Evolutionary conservation across 495 filamentous ascomycete species (phyloP), one percentile per base, ranked within the genome.

Genomic region (Cryomyces antarcticus): DNA sequence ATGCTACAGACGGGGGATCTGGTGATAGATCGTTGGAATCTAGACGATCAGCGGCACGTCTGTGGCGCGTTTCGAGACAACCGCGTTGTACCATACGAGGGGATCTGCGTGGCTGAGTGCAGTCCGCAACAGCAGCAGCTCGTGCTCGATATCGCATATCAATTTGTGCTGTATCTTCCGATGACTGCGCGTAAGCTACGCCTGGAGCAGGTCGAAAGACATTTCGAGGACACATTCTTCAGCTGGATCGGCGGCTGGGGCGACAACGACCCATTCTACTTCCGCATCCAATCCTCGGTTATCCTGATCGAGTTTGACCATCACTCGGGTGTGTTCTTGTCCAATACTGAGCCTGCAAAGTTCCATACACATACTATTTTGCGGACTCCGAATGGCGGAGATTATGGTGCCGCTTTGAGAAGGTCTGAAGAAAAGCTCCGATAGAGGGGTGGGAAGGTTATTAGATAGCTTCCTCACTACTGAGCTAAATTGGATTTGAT

Each of bases 31-130:
- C 67, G 79, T 40, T 82, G 77, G 76, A 82, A 85, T 60, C 71
- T 70, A 42, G 72, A 79, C 54, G 76, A 82, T 57, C 73, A 82
- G 64, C 63, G 80, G 30, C 77, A 83, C 49, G 45, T 84, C 24
- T 77, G 77, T 54, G 80, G 80, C 41, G 80, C 80, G 11, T 79
- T 75, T 55, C 69, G 75, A 34, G 80, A 86, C 51, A 86, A 86
- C 59, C 65, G 80, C 17, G 63, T 79, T 17, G 71, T 86, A 6
- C 79, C 79, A 0, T 78, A 78, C 59, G 80, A 86, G 59, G 80
- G 80, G 3, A 51, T 80, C 17, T 42, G 57, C 0, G 72, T 71
- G 3, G 57, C 60, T 0, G 53, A 57, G 0, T 59, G 83, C 34
- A 49, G 48, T 6, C 39, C 44, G 0, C 55, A 47, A 7, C 71